These are phyloP conservation scores for Gloeopeniophorella convolvens DNA, from an alignment of 768 basidiomycete species.

Conservation along the genomic window DNA sequence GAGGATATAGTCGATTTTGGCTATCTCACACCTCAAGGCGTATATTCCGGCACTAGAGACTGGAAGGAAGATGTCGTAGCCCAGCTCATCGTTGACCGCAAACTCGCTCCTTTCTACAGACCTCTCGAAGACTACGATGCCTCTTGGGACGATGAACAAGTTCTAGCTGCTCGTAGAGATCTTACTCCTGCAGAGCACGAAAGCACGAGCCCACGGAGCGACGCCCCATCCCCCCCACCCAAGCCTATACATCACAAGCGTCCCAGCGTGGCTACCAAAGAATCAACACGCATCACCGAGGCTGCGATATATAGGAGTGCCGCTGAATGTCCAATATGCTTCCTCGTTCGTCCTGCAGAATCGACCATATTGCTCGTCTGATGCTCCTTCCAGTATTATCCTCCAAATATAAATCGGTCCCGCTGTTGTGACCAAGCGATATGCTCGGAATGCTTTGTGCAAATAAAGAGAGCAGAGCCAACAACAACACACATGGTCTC, in stretches of 20 bases:
- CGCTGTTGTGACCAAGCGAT: constrained; percentile 98
- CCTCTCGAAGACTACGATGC: constrained; percentile 92
- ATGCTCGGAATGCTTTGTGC: constrained; percentile 98
- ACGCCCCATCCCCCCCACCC: constrained; percentile 30
- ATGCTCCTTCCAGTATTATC: constrained; percentile 70
- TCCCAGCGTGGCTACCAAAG: constrained; percentile 51
- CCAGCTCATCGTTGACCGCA: constrained; percentile 81
- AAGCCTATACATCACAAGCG: constrained; percentile 47
- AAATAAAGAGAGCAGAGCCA: constrained; percentile 95
- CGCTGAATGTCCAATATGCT: constrained; percentile 96
- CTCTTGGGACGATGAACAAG: constrained; percentile 82
- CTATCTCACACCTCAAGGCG: constrained; percentile 71
- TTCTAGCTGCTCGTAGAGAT: constrained; percentile 75
- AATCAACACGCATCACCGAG: constrained; percentile 59
- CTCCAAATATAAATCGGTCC: constrained; percentile 93
- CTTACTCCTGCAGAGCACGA: constrained; percentile 39
- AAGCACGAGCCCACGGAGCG: constrained; percentile 37
- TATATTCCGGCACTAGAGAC: constrained; percentile 79
- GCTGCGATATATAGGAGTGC: constrained; percentile 79
- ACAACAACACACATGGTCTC: constrained; percentile 93
- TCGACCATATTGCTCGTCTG: constrained; percentile 16
- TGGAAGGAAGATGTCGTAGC: constrained; percentile 87
- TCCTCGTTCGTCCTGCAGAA: constrained; percentile 60
- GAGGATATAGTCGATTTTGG: constrained; percentile 86
- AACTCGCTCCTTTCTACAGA: constrained; percentile 92